phyloP scores from a whole-genome alignment of 2,329 filamentous ascomycete species.

The Aureobasidium uvarum region DNA sequence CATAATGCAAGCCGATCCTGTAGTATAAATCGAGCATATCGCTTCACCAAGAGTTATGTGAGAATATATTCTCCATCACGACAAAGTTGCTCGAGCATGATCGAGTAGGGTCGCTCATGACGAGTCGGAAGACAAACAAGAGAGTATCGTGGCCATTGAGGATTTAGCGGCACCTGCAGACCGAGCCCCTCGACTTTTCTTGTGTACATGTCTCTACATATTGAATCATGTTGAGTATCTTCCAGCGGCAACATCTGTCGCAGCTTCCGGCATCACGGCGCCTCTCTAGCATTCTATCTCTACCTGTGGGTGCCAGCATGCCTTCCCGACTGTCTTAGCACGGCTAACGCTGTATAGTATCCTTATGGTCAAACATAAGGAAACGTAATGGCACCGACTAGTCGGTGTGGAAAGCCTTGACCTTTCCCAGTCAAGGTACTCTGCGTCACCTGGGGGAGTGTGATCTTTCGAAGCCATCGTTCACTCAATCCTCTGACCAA shows the following conservation, averaged over 20 bases:
- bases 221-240: neutral
- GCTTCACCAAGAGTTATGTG: neutral
- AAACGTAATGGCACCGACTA: neutral
- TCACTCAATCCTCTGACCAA: slow-evolving; percentile 36
- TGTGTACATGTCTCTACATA: neutral
- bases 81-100: neutral
- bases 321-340: neutral
- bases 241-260: neutral
- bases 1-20: neutral
- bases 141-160: neutral
- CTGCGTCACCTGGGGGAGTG: too few species aligned
- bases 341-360: neutral
- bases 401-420: neutral
- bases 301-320: neutral
- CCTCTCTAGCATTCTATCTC: neutral
- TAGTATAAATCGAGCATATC: neutral
- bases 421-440: too few species aligned
- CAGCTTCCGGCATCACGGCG: neutral
- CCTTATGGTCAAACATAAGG: neutral
- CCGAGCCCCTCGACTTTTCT: neutral
- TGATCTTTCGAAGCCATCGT: too few species aligned
- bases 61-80: neutral
- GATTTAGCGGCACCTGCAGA: neutral
- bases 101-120: neutral
- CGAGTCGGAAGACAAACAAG: neutral